Evolutionary conservation across 2,329 filamentous ascomycete species (phyloP).

Genomic region (Myriosclerotinia curreyana): DNA sequence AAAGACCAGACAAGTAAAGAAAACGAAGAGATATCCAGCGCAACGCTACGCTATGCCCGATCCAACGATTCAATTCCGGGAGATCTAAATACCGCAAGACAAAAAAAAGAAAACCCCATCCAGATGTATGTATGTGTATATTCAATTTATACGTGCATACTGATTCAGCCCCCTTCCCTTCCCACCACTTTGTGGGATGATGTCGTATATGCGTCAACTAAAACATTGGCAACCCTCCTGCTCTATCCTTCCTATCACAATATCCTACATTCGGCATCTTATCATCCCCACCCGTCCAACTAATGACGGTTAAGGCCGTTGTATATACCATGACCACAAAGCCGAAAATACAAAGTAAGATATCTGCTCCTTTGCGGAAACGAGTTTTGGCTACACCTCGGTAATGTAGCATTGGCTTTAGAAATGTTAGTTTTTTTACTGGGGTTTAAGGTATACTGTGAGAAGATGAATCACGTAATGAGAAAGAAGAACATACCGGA

Average conservation of each 20-base stretch:
- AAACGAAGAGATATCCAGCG: slow-evolving; percentile 13
- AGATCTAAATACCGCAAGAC: slow-evolving; percentile 16
- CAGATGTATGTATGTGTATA: slow-evolving; percentile 6
- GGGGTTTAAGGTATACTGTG: neutral
- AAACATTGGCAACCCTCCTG: slow-evolving; percentile 11
- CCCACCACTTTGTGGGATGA: slow-evolving; percentile 1
- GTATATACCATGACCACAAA: slow-evolving; percentile 88
- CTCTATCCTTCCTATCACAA: slow-evolving; percentile 49
- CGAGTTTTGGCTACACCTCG: slow-evolving; percentile 69
- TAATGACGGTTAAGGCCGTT: slow-evolving; percentile 78
- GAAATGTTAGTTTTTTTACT: slow-evolving; percentile 20
- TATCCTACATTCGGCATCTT: slow-evolving; percentile 55
- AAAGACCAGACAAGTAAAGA: neutral
- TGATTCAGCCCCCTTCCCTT: slow-evolving; percentile 1
- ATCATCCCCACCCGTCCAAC: slow-evolving; percentile 68
- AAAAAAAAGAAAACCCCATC: neutral
- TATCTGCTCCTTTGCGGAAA: slow-evolving; percentile 67
- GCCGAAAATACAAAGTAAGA: slow-evolving; percentile 77
- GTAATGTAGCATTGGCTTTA: slow-evolving; percentile 84
- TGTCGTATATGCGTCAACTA: neutral
- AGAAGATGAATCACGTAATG: neutral
- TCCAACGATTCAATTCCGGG: neutral
- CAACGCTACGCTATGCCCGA: slow-evolving; percentile 15
- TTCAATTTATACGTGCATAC: slow-evolving; percentile 11
- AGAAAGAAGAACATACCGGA: slow-evolving; percentile 63